phyloP scores from a whole-genome alignment of 768 basidiomycete genomes.

The Roridomyces roridus region DNA sequence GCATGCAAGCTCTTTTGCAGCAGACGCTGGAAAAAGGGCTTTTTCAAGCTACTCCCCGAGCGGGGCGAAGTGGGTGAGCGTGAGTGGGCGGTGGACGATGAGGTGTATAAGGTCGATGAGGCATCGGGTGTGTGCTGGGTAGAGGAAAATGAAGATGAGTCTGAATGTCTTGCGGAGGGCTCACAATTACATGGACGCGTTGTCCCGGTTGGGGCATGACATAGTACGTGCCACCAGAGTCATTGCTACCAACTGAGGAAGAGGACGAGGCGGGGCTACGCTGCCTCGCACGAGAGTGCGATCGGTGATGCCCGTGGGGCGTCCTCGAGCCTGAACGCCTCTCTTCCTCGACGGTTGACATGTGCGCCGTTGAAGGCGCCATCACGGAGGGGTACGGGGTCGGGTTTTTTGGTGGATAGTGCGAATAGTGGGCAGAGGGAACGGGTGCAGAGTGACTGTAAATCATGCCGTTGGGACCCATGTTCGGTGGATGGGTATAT shows the following conservation, averaged over 20 bases:
- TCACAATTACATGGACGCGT: conserved; percentile 77
- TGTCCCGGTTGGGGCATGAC: conserved; percentile 75
- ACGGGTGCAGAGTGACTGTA: conserved; percentile 73
- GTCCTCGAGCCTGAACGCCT: conserved; percentile 25
- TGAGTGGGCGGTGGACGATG: conserved; percentile 65
- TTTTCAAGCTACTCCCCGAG: conserved; percentile 45
- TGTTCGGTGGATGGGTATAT: conserved; percentile 57
- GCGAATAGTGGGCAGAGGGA: conserved; percentile 47
- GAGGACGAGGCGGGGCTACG: conserved; percentile 38
- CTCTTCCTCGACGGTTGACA: conserved; percentile 46
- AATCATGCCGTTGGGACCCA: conserved; percentile 66
- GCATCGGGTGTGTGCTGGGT: conserved; percentile 39
- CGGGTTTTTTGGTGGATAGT: conserved; percentile 48
- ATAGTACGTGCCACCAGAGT: conserved; percentile 77
- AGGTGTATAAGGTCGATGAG: conserved; percentile 58
- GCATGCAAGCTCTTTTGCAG: conserved; percentile 43
- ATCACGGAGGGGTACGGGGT: conserved; percentile 49
- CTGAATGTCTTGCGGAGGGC: conserved; percentile 36
- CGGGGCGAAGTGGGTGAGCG: conserved; percentile 60
- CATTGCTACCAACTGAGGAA: conserved; percentile 53
- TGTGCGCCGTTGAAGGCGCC: conserved; percentile 40
- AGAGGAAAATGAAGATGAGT: conserved; percentile 26
- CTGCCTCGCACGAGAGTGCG: conserved; percentile 29
- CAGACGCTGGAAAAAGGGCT: conserved; percentile 67
- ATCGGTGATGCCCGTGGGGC: conserved; percentile 31